Conservation (phyloP, 2,329 filamentous ascomycete genomes). For the Botrytis pseudocinerea region DNA sequence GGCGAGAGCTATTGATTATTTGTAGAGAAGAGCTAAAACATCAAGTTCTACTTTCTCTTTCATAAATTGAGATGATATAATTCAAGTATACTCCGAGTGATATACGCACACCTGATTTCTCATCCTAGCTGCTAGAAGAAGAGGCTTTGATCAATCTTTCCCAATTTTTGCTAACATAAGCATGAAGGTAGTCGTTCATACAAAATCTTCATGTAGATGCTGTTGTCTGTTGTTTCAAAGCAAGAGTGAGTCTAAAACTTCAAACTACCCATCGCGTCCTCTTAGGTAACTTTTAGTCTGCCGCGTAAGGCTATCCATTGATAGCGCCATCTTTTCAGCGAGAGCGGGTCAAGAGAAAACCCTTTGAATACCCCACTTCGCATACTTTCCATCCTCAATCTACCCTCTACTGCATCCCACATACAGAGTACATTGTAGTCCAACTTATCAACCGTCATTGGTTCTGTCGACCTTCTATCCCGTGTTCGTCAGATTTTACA, state of each 20-base stretch:
- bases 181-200: neutral
- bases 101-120: neutral
- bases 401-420: neutral
- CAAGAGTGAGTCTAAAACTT: neutral
- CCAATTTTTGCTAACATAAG: neutral
- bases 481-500: neutral
- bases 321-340: constrained; percentile 1
- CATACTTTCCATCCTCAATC: neutral
- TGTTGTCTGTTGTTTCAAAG: neutral
- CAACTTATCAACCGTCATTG: neutral
- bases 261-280: neutral
- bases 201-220: neutral
- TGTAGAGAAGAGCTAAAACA: neutral
- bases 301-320: neutral
- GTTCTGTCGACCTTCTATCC: neutral
- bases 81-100: neutral
- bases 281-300: neutral
- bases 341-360: constrained; percentile 15
- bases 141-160: neutral
- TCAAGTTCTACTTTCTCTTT: neutral
- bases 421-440: neutral
- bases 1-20: neutral
- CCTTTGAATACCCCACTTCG: constrained; percentile 15
- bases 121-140: neutral
- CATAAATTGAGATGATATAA: neutral